Evolutionary conservation across 2,329 filamentous ascomycete genomes (phyloP), one percentile per base, ranked within the genome.

Genomic region (Fusarium concolor): DNA sequence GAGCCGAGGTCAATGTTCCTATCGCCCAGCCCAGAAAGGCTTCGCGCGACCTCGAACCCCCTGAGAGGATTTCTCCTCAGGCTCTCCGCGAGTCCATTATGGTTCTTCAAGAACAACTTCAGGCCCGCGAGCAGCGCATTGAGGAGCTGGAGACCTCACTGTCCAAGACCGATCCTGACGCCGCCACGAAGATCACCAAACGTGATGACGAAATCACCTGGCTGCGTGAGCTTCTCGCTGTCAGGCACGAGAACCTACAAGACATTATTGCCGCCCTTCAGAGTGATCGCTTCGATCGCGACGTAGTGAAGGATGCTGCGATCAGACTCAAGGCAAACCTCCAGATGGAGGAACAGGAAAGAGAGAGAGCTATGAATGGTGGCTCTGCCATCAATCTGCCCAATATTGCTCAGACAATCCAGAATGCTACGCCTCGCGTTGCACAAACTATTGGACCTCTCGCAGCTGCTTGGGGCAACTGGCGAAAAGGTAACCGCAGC

Each of bases 321-420:
- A 98, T 98, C 72, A 91, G 96, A 53, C 89, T 99, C 63, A 93
- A 93, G 77, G 93, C 96, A 15, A 97, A 97, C 75, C 84, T 99
- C 35, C 93, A 98, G 77, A 99, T 99, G 96, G 95, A 99, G 79
- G 92, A 96, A 76, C 93, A 97, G 77, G 94, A 97, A 80, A 92
- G 93, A 51, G 95, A 98, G 78, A 88, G 96, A 62, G 90, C 93
- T 1, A 87, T 92, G 80, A 89, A 91, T 54, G 90, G 90, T 46
- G 87, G 87, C 15, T 91, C 89, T 10, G 83, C 87, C 28, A 85
- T 90, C 63, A 87, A 84, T 54, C 84, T 96, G 71, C 92, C 92
- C 6, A 92, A 92, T 39, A 87, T 97, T 41, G 91, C 93, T 2
- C 90, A 91, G 45, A 87, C 92, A 31, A 89, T 94, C 45, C 89